phyloP scores from a whole-genome alignment of 2,329 filamentous ascomycete genomes.

The Sarocladium kiliense region DNA sequence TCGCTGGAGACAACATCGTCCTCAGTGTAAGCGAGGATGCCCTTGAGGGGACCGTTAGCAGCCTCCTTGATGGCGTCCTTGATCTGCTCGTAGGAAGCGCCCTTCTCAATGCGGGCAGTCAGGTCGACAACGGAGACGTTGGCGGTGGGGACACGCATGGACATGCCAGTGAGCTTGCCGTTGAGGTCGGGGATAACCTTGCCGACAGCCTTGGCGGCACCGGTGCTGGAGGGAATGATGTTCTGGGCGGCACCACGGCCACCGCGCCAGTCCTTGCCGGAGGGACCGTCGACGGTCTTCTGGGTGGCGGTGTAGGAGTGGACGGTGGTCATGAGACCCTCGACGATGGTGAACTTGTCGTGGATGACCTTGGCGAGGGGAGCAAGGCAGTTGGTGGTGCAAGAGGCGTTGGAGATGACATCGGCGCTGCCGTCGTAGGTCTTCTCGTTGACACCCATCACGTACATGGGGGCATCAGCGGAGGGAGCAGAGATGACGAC shows the following conservation, averaged over 20 bases:
- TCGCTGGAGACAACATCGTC: slow-evolving; percentile 94
- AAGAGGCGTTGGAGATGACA: slow-evolving; percentile 98
- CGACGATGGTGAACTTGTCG: slow-evolving; percentile 95
- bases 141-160: slow-evolving; percentile 96
- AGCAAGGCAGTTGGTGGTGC: slow-evolving; percentile 99
- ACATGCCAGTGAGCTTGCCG: slow-evolving; percentile 99
- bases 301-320: slow-evolving; percentile 99
- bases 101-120: slow-evolving; percentile 90
- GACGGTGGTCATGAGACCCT: slow-evolving; percentile 99
- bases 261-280: slow-evolving; percentile 98
- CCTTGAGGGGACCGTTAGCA: slow-evolving; percentile 78
- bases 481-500: slow-evolving; percentile 90
- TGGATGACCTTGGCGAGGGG: slow-evolving; percentile 98
- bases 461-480: slow-evolving; percentile 98
- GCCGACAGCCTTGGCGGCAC: slow-evolving; percentile 99
- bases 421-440: slow-evolving; percentile 84
- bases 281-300: slow-evolving; percentile 98
- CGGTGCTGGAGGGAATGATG: slow-evolving; percentile 99
- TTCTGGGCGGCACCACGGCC: slow-evolving; percentile 98
- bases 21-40: slow-evolving; percentile 91
- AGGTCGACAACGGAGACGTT: slow-evolving; percentile 99
- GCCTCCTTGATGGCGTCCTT: slow-evolving; percentile 88
- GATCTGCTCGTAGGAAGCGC: slow-evolving; percentile 83
- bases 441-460: slow-evolving; percentile 98
- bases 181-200: slow-evolving; percentile 98